Conservation (phyloP, 2,329 filamentous ascomycete genomes). For the Aspergillus sp. region DNA sequence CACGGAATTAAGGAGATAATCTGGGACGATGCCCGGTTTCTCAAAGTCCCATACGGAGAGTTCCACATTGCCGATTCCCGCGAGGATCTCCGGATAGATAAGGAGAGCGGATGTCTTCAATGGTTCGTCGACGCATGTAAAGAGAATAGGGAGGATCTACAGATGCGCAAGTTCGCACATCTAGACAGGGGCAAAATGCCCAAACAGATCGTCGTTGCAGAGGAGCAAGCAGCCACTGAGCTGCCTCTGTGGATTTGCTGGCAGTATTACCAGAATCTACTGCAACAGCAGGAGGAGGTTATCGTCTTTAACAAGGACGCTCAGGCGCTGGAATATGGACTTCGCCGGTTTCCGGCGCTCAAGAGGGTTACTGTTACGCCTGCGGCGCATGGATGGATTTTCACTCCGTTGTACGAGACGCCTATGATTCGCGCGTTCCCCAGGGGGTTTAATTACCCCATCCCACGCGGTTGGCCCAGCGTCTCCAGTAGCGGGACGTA, state of each 20-base stretch:
- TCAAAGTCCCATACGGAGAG: background rate
- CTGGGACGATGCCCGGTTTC: conserved; percentile 28
- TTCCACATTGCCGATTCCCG: background rate
- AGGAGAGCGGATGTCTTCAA: conserved; percentile 8
- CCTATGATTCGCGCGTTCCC: conserved; percentile 46
- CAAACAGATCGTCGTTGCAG: background rate
- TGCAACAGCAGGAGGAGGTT: background rate
- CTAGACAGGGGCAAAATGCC: background rate
- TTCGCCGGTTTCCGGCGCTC: conserved; percentile 38
- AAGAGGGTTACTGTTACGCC: conserved; percentile 41
- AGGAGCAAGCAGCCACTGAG: background rate
- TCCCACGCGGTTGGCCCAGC: conserved; percentile 35
- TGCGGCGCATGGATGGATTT: conserved; percentile 38
- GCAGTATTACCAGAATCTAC: background rate
- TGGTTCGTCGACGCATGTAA: conserved; percentile 17
- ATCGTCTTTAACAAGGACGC: conserved; percentile 1
- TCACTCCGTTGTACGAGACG: conserved; percentile 42
- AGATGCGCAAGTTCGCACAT: conserved; percentile 2
- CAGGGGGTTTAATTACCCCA: conserved; percentile 40
- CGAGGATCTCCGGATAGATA: background rate
- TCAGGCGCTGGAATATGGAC: conserved; percentile 29
- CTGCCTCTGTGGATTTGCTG: background rate
- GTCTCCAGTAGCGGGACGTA: background rate
- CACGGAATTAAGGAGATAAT: conserved; percentile 39
- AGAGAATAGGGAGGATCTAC: conserved; percentile 6